Conservation (phyloP, 2,329 filamentous ascomycete genomes). For the Aspergillus neotritici region DNA sequence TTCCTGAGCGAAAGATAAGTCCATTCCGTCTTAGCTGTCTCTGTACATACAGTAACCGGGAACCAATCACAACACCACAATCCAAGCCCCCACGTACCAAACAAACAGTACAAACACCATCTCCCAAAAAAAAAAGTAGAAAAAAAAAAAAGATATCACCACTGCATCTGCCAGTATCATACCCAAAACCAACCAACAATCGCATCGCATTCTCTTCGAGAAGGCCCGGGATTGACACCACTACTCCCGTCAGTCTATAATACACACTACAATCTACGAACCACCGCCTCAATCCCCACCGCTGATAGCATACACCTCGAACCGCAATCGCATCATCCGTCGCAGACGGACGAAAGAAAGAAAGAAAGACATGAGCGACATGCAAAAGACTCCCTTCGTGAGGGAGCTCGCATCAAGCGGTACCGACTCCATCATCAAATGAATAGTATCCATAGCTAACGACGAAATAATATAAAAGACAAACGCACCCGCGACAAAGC, state of each 20-base stretch:
- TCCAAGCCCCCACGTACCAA: background rate
- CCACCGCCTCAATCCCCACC: too few species aligned
- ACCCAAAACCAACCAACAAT: background rate
- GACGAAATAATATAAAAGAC: constrained; percentile 53
- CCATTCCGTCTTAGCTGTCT: too few species aligned
- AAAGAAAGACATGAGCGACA: constrained; percentile 27
- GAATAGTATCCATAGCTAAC: constrained; percentile 4
- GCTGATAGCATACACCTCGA: constrained; percentile 1
- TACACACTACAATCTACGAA: too few species aligned
- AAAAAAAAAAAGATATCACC: constrained; percentile 9
- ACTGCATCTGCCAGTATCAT: background rate
- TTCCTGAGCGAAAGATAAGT: too few species aligned
- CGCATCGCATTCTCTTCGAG: background rate
- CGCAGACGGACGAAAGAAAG: constrained; percentile 3
- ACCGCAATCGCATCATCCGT: constrained; percentile 5
- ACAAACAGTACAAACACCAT: constrained; percentile 9
- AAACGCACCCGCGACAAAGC: constrained; percentile 71
- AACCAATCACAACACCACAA: constrained; percentile 5
- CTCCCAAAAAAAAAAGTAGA: background rate
- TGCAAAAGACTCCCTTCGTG: constrained; percentile 62
- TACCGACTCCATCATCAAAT: constrained; percentile 32
- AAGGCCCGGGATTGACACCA: too few species aligned
- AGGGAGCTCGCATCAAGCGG: constrained; percentile 79
- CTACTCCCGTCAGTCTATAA: too few species aligned
- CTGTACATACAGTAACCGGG: too few species aligned